Evolutionary conservation across 2,329 filamentous ascomycete species (phyloP).

Genomic region (Cercospora zeae-maydis): DNA sequence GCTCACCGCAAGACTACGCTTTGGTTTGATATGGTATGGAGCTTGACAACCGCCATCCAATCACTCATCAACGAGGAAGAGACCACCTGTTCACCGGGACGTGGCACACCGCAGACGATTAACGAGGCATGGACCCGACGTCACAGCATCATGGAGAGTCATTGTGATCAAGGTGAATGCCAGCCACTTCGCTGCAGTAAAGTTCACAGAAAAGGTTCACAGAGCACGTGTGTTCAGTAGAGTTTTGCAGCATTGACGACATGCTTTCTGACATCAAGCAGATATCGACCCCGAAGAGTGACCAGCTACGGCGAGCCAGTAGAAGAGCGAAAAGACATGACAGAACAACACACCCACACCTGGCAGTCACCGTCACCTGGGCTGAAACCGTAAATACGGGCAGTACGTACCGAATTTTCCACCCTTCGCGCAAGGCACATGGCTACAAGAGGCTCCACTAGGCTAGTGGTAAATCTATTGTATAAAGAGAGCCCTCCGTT

Average conservation of each 20-base stretch:
- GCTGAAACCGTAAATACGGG: neutral
- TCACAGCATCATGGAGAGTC: neutral
- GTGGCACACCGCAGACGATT: neutral
- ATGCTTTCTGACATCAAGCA: neutral
- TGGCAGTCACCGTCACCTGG: neutral
- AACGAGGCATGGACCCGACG: neutral
- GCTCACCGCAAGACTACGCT: neutral
- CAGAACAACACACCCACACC: neutral
- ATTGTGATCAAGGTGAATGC: neutral
- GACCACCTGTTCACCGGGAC: neutral
- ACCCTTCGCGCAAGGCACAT: neutral
- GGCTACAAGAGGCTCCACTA: neutral
- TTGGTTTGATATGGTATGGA: neutral
- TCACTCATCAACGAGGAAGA: neutral
- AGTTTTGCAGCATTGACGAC: neutral
- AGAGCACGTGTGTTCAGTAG: neutral
- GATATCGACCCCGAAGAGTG: neutral
- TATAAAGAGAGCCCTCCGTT: neutral
- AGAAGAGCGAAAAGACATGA: neutral
- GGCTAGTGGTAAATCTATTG: neutral
- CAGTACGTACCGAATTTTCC: neutral
- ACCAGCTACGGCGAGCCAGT: neutral
- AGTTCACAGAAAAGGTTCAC: too few species aligned
- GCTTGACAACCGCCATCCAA: neutral
- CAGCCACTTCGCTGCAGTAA: neutral